Evolutionary conservation across 2,329 filamentous ascomycete species (phyloP).

Genomic region (Teratosphaeriaceae sp.): DNA sequence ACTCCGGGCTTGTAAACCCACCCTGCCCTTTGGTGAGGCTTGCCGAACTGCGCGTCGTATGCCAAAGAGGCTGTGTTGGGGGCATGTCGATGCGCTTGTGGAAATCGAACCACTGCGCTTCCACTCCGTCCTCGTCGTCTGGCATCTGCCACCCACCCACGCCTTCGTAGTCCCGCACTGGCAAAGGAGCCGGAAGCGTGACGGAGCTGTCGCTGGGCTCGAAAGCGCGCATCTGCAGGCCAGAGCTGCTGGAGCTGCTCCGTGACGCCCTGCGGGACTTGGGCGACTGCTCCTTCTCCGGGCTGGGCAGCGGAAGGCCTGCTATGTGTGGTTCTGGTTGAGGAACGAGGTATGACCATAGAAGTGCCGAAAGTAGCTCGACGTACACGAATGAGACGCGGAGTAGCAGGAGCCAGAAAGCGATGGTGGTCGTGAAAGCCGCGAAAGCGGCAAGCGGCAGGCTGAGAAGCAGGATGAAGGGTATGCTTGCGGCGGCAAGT

Average conservation of each 20-base stretch:
- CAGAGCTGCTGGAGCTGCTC: constrained; percentile 6
- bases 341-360: constrained; percentile 31
- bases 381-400: constrained; percentile 37
- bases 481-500: background rate
- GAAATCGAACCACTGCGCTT: constrained; percentile 36
- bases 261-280: constrained; percentile 24
- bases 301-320: constrained; percentile 5
- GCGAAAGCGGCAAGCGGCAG: constrained; percentile 10
- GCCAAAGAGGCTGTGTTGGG: constrained; percentile 10
- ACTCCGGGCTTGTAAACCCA: constrained; percentile 31
- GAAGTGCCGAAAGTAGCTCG: constrained; percentile 34
- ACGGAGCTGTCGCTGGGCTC: constrained; percentile 4
- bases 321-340: background rate
- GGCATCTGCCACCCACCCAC: constrained; percentile 35
- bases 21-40: constrained; percentile 26
- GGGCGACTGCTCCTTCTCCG: constrained; percentile 18
- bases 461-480: constrained; percentile 7
- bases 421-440: constrained; percentile 7
- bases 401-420: constrained; percentile 29
- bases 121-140: constrained; percentile 24
- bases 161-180: constrained; percentile 34
- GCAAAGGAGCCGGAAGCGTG: constrained; percentile 13
- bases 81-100: constrained; percentile 35
- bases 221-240: background rate
- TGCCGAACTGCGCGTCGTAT: constrained; percentile 27